These are phyloP conservation scores for Coemansia sp. DNA, from an alignment of 192 early-diverging fungal genomes.

Conservation along the genomic window DNA sequence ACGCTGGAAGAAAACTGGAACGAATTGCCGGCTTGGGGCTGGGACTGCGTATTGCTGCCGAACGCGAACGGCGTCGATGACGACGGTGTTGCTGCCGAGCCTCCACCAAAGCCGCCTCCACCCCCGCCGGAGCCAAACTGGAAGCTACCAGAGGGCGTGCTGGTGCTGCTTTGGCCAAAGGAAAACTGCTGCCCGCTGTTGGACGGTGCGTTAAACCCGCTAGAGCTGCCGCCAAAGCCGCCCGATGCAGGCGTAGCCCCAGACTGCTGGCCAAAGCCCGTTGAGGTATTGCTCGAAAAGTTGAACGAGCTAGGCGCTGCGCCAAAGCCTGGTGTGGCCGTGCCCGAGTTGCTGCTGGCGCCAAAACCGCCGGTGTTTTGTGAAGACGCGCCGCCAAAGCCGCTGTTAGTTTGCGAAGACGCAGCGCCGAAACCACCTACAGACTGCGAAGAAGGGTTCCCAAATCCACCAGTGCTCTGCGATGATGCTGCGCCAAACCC, in stretches of 20 bases:
- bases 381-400: constrained; percentile 10
- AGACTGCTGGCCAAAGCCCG: constrained; percentile 32
- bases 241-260: constrained; percentile 8
- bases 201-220: background rate
- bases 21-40: background rate
- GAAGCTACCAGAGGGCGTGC: constrained; percentile 21
- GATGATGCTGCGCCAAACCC: constrained; percentile 22
- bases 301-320: constrained; percentile 16
- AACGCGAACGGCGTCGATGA: constrained; percentile 22
- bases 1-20: constrained; percentile 44
- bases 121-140: constrained; percentile 13
- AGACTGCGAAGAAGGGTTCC: background rate
- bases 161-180: constrained; percentile 30
- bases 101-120: constrained; percentile 1
- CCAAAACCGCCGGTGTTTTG: constrained; percentile 8
- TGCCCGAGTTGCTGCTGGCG: constrained; percentile 6
- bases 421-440: constrained; percentile 16
- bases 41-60: constrained; percentile 36
- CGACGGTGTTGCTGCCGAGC: constrained; percentile 7
- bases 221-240: constrained; percentile 20
- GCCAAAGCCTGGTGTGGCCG: constrained; percentile 7
- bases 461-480: constrained; percentile 10
- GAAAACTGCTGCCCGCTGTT: constrained; percentile 17
- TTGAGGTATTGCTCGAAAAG: constrained; percentile 20
- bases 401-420: constrained; percentile 5